Evolutionary conservation across 2,329 filamentous ascomycete genomes (phyloP).

Genomic region (Boeremia exigua): DNA sequence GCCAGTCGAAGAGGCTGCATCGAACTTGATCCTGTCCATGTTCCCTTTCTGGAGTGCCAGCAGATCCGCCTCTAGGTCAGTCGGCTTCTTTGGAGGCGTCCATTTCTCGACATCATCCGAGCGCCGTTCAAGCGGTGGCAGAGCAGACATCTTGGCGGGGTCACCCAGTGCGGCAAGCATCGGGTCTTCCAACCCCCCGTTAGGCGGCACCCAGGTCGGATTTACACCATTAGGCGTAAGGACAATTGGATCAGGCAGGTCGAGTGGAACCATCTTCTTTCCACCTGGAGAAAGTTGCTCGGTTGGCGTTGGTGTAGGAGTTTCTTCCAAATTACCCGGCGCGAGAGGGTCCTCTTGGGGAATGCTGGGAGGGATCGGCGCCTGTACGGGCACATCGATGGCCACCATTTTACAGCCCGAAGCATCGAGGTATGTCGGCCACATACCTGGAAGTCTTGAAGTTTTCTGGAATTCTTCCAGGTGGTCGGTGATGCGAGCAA

Average conservation of each 20-base stretch:
- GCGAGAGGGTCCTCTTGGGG: neutral
- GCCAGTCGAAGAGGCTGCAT: constrained; percentile 1
- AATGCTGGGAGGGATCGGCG: constrained; percentile 21
- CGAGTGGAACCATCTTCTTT: constrained; percentile 42
- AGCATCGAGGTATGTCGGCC: constrained; percentile 55
- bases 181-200: constrained; percentile 11
- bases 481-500: constrained; percentile 53
- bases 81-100: constrained; percentile 16
- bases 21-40: constrained; percentile 1
- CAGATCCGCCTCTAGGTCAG: constrained; percentile 5
- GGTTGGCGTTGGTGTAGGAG: constrained; percentile 18
- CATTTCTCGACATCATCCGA: constrained; percentile 32
- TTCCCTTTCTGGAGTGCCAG: constrained; percentile 12
- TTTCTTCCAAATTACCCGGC: neutral
- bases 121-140: constrained; percentile 26
- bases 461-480: constrained; percentile 54
- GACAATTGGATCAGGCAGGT: constrained; percentile 38
- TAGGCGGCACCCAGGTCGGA: constrained; percentile 19
- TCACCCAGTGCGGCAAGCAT: constrained; percentile 16
- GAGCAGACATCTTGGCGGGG: constrained; percentile 18
- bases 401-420: constrained; percentile 44
- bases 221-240: constrained; percentile 28
- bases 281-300: constrained; percentile 35
- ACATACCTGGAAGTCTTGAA: constrained; percentile 57
- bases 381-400: constrained; percentile 32